phyloP scores from a whole-genome alignment of 2,329 filamentous ascomycete species.

The Aspergillus quadricinctus region DNA sequence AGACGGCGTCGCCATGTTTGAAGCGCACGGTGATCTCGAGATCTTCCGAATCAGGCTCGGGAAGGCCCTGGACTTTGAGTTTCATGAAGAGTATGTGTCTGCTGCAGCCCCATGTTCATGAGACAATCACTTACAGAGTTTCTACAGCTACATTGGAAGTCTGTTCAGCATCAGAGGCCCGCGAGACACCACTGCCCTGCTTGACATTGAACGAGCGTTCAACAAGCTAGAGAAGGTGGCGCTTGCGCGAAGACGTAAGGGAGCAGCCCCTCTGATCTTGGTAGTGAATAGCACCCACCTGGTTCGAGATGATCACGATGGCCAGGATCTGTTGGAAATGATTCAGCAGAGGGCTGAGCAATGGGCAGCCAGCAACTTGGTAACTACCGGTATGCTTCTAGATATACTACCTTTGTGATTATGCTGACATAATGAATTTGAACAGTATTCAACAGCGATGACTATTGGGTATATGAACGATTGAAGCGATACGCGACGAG shows the following conservation, averaged over 20 bases:
- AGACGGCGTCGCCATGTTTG: conserved; percentile 88
- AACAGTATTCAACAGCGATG: conserved; percentile 88
- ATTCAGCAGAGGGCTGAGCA: conserved; percentile 93
- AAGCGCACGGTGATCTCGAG: conserved; percentile 90
- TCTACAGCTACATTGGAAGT: conserved; percentile 64
- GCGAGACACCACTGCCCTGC: conserved; percentile 80
- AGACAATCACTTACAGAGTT: conserved; percentile 7
- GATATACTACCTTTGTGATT: neutral
- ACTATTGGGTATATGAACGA: conserved; percentile 97
- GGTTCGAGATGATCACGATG: conserved; percentile 84
- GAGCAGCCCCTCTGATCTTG: conserved; percentile 71
- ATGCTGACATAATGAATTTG: neutral
- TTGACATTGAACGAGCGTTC: conserved; percentile 93
- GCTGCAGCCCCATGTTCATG: neutral
- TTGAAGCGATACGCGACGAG: conserved; percentile 87
- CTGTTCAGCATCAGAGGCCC: conserved; percentile 94
- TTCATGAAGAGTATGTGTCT: conserved; percentile 77
- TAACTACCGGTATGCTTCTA: conserved; percentile 56
- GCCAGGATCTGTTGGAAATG: conserved; percentile 87
- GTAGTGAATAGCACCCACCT: conserved; percentile 95
- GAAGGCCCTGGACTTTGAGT: conserved; percentile 93
- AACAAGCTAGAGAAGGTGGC: conserved; percentile 98
- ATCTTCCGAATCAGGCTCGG: conserved; percentile 91
- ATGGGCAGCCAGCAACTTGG: conserved; percentile 88
- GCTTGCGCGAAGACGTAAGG: conserved; percentile 55